These are phyloP conservation scores for Verticillium nubilum DNA, from an alignment of 2,329 filamentous ascomycete genomes.

Conservation along the genomic window DNA sequence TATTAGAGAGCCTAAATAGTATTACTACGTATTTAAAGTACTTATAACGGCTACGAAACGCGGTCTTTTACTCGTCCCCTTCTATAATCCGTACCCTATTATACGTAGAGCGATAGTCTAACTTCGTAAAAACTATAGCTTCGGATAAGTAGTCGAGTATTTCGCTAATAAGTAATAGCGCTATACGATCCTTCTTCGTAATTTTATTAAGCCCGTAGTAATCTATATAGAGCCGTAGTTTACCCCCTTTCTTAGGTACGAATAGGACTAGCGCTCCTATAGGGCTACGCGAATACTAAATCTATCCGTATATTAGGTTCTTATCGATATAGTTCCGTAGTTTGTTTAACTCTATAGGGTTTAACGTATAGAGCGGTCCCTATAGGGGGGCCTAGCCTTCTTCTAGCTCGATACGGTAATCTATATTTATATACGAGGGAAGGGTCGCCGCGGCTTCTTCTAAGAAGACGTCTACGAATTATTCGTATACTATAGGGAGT, in stretches of 20 bases:
- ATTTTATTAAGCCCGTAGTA: background rate
- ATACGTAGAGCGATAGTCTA: conserved; percentile 18
- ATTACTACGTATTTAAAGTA: conserved; percentile 27
- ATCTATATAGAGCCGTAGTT: background rate
- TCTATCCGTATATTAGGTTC: too few species aligned
- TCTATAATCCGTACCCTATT: conserved; percentile 23
- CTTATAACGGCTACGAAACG: conserved; percentile 24
- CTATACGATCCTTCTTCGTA: background rate
- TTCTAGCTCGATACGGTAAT: too few species aligned
- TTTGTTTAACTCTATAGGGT: too few species aligned
- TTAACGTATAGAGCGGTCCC: too few species aligned
- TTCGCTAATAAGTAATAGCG: background rate
- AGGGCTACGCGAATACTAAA: too few species aligned
- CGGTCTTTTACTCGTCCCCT: conserved; percentile 26
- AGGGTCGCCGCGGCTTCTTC: too few species aligned
- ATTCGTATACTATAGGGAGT: too few species aligned
- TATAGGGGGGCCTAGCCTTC: too few species aligned
- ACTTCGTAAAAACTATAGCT: background rate
- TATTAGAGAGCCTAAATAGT: conserved; percentile 19
- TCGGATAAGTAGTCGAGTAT: too few species aligned
- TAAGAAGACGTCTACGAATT: too few species aligned
- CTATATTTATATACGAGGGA: too few species aligned
- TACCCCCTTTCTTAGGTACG: background rate
- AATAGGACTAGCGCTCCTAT: background rate
- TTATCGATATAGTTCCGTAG: too few species aligned